Evolutionary conservation across 805 yeast genomes (phyloP).

Genomic region (Myxozyma lipomycoides): DNA sequence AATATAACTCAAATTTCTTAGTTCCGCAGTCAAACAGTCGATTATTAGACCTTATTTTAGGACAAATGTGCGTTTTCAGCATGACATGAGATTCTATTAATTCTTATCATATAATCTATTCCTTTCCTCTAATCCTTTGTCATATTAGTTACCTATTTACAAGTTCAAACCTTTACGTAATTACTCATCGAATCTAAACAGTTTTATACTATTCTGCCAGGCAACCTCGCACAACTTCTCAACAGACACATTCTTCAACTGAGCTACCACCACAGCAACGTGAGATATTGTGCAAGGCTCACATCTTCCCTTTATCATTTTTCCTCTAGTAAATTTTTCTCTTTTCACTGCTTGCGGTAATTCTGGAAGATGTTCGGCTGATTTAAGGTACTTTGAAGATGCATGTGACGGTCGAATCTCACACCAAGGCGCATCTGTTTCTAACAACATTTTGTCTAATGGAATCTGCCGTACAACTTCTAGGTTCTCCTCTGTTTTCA

Average conservation of each 20-base stretch:
- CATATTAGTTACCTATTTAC: too few species aligned
- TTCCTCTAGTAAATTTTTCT: slow-evolving; percentile 48
- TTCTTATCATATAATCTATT: too few species aligned
- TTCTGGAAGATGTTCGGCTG: not conserved
- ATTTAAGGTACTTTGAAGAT: slow-evolving; percentile 50
- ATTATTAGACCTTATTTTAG: too few species aligned
- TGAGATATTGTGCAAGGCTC: slow-evolving; percentile 86
- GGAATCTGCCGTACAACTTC: slow-evolving; percentile 68
- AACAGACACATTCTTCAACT: slow-evolving; percentile 44
- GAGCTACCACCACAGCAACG: slow-evolving; percentile 67
- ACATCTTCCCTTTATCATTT: slow-evolving; percentile 73
- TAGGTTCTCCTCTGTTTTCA: slow-evolving; percentile 71
- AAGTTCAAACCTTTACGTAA: too few species aligned
- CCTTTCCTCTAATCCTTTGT: too few species aligned
- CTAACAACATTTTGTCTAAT: slow-evolving; percentile 64
- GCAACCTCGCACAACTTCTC: slow-evolving; percentile 47
- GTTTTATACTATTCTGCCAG: slow-evolving; percentile 48
- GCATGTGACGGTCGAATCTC: slow-evolving; percentile 83
- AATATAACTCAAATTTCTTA: too few species aligned
- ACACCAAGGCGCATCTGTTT: slow-evolving; percentile 96
- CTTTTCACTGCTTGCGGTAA: slow-evolving; percentile 48
- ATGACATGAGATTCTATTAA: too few species aligned
- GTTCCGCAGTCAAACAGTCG: too few species aligned
- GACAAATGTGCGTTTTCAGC: too few species aligned
- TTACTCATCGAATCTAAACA: slow-evolving; percentile 39